These are phyloP conservation scores for Solanum bukasovii DNA, from an alignment of 257 asterid species.

Conservation along the genomic window DNA sequence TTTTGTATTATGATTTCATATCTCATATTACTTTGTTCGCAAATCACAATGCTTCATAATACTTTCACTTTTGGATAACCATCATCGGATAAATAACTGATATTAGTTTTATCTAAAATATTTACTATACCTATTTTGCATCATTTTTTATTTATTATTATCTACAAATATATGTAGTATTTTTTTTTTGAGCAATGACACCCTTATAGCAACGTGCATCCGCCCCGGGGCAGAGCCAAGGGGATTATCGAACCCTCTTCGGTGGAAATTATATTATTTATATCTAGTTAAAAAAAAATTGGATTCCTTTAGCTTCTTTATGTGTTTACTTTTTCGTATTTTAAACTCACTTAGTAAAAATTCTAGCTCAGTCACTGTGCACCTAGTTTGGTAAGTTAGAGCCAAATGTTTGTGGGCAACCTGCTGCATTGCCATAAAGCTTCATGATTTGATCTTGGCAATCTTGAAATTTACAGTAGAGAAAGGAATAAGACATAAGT, in stretches of 20 bases:
- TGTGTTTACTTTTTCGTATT: fast-evolving
- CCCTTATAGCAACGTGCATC: not conserved
- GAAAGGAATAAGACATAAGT: not conserved
- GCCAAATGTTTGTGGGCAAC: not conserved
- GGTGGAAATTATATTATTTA: no score
- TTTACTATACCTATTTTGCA: not conserved
- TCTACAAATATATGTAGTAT: not conserved
- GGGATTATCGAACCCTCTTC: not conserved
- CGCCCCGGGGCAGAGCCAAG: not conserved
- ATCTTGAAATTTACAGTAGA: not conserved
- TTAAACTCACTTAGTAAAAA: not conserved
- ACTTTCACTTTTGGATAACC: not conserved
- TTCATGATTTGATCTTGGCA: not conserved
- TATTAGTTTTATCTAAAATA: not conserved
- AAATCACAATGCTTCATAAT: not conserved
- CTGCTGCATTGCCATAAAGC: not conserved
- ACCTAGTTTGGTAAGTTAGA: not conserved
- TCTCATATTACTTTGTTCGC: not conserved
- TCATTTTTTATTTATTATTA: not conserved
- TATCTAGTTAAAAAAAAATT: no score
- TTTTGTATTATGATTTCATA: no score
- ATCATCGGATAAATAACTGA: not conserved
- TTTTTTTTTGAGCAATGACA: not conserved
- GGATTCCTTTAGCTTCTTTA: fast-evolving
- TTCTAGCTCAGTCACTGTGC: fast-evolving